These are phyloP conservation scores for Cytidiella melzeri DNA, from an alignment of 768 basidiomycete species.

Conservation along the genomic window DNA sequence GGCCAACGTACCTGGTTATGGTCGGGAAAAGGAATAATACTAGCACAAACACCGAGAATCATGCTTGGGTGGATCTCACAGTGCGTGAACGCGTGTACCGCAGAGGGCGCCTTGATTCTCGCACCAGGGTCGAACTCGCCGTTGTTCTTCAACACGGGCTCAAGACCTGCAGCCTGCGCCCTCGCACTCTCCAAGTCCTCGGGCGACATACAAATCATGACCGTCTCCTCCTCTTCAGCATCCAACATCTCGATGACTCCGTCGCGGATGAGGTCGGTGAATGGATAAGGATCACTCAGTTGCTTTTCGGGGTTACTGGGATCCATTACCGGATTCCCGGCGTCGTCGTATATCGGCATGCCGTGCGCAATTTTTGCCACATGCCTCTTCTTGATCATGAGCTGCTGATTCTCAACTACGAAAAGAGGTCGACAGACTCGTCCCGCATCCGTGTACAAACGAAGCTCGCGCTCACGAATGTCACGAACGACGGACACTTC, in stretches of 20 bases:
- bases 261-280: slow-evolving; percentile 78
- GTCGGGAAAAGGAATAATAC: slow-evolving; percentile 99
- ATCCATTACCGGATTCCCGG: slow-evolving; percentile 59
- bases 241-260: slow-evolving; percentile 94
- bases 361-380: slow-evolving; percentile 33
- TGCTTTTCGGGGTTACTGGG: slow-evolving; percentile 56
- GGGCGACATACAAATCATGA: slow-evolving; percentile 99
- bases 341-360: slow-evolving; percentile 31
- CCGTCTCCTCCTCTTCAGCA: slow-evolving; percentile 98
- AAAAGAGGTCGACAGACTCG: slow-evolving; percentile 96
- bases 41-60: slow-evolving; percentile 98
- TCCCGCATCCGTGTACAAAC: slow-evolving; percentile 94
- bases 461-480: slow-evolving; percentile 90
- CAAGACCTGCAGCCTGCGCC: slow-evolving; percentile 49
- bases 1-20: slow-evolving; percentile 80
- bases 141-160: slow-evolving; percentile 52
- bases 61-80: slow-evolving; percentile 99
- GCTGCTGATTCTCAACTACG: slow-evolving; percentile 89
- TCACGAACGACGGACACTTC: slow-evolving; percentile 98
- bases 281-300: slow-evolving; percentile 53
- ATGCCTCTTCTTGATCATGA: slow-evolving; percentile 79
- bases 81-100: slow-evolving; percentile 93
- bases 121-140: slow-evolving; percentile 81
- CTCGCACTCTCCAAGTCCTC: slow-evolving; percentile 90
- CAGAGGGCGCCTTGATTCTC: slow-evolving; percentile 77